phyloP scores from a whole-genome alignment of 371 early-diverging fungal species.

The Circinella umbellata region DNA sequence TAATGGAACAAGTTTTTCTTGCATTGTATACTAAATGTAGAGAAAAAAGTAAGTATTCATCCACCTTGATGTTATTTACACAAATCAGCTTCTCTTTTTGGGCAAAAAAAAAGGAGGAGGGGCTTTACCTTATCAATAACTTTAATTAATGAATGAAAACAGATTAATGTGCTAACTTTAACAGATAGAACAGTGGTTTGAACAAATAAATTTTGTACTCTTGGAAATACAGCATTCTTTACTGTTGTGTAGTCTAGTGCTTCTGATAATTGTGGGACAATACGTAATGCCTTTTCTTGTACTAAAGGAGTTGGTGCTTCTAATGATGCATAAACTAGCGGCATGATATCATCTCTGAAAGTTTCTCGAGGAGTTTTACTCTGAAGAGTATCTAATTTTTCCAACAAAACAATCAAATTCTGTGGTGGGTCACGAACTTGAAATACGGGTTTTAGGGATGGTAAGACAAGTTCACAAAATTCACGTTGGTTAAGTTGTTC shows the following conservation, averaged over 20 bases:
- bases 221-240: slow-evolving; percentile 75
- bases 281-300: slow-evolving; percentile 80
- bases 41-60: background rate
- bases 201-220: slow-evolving; percentile 73
- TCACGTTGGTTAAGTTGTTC: slow-evolving; percentile 67
- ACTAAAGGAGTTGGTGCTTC: slow-evolving; percentile 66
- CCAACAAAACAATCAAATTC: slow-evolving; percentile 67
- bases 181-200: slow-evolving; percentile 74
- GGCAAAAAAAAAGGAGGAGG: background rate
- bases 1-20: slow-evolving; percentile 78
- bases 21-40: slow-evolving; percentile 57
- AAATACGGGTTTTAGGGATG: slow-evolving; percentile 70
- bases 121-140: slow-evolving; percentile 67
- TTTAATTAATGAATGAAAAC: slow-evolving; percentile 77
- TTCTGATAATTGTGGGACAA: slow-evolving; percentile 65
- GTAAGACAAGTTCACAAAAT: slow-evolving; percentile 66
- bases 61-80: too few species aligned
- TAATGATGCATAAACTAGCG: slow-evolving; percentile 74
- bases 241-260: slow-evolving; percentile 74
- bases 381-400: slow-evolving; percentile 65
- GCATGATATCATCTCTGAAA: slow-evolving; percentile 78
- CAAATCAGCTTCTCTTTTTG: too few species aligned
- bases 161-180: slow-evolving; percentile 77
- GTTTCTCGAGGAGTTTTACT: slow-evolving; percentile 64
- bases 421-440: slow-evolving; percentile 66